These are phyloP conservation scores for Geotrichum restrictum DNA, from an alignment of 1,139 yeast species.

Conservation along the genomic window DNA sequence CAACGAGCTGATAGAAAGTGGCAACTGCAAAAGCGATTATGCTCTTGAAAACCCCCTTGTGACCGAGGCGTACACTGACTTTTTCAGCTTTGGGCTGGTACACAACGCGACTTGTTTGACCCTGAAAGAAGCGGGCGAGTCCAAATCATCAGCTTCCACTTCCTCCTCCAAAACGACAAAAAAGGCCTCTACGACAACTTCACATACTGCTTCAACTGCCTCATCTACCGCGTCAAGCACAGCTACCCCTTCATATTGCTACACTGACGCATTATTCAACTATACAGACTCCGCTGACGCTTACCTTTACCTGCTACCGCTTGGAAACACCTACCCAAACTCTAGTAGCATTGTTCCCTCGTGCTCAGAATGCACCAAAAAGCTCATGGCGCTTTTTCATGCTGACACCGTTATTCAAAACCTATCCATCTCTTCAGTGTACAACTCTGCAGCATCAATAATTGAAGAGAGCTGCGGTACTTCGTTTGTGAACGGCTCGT, in stretches of 20 bases:
- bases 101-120: slow-evolving; percentile 33
- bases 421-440: slow-evolving; percentile 31
- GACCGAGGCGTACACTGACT: slow-evolving; percentile 33
- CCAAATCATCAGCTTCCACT: background rate
- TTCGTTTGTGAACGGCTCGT: slow-evolving; percentile 21
- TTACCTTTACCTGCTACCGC: slow-evolving; percentile 35
- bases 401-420: slow-evolving; percentile 27
- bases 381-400: slow-evolving; percentile 31
- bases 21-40: slow-evolving; percentile 29
- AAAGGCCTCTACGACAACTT: background rate
- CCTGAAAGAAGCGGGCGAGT: slow-evolving; percentile 13
- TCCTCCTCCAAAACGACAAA: background rate
- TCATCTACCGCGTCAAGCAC: background rate
- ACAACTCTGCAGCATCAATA: slow-evolving; percentile 30
- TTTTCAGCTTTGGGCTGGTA: slow-evolving; percentile 31
- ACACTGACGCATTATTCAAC: slow-evolving; percentile 33
- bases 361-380: slow-evolving; percentile 32
- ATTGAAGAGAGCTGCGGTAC: slow-evolving; percentile 27
- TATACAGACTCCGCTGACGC: slow-evolving; percentile 30
- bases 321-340: slow-evolving; percentile 32
- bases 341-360: slow-evolving; percentile 23
- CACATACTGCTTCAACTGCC: background rate
- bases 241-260: slow-evolving; percentile 28
- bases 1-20: slow-evolving; percentile 22
- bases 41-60: slow-evolving; percentile 32